These are phyloP conservation scores for Colletotrichum navitas DNA, from an alignment of 2,329 filamentous ascomycete species.

Conservation along the genomic window DNA sequence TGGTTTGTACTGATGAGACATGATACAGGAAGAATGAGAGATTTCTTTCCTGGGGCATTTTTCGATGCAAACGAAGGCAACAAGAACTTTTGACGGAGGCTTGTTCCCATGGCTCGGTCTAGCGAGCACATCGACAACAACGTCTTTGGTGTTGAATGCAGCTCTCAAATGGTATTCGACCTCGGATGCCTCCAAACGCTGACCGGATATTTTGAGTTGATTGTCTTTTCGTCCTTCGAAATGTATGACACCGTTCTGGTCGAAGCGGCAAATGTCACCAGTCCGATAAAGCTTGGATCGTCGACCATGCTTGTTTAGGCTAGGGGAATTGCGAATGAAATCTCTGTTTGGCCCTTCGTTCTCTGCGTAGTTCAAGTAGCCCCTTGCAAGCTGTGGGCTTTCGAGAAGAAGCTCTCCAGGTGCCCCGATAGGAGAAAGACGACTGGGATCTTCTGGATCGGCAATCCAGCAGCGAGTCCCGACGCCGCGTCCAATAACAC, in stretches of 20 bases:
- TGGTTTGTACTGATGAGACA: not conserved
- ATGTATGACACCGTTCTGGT: conserved; percentile 35
- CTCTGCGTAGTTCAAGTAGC: conserved; percentile 31
- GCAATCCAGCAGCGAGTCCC: conserved; percentile 32
- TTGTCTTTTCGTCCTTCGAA: conserved; percentile 44
- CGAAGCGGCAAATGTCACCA: conserved; percentile 37
- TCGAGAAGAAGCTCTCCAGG: conserved; percentile 37
- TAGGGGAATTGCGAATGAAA: conserved; percentile 30
- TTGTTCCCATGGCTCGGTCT: conserved; percentile 1
- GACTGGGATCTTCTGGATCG: conserved; percentile 18
- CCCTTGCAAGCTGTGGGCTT: conserved; percentile 28
- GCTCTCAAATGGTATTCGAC: conserved; percentile 43
- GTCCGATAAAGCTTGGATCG: conserved; percentile 40
- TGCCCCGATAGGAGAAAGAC: conserved; percentile 27
- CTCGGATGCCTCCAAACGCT: conserved; percentile 49
- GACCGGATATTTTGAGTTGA: conserved; percentile 47
- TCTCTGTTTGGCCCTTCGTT: conserved; percentile 22
- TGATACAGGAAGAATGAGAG: not conserved
- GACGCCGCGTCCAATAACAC: conserved; percentile 26
- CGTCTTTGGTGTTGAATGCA: conserved; percentile 21
- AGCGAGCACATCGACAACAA: conserved; percentile 32
- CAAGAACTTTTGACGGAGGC: conserved; percentile 19
- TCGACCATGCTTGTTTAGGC: conserved; percentile 21
- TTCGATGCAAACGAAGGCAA: conserved; percentile 28
- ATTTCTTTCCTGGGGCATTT: not conserved